These are phyloP conservation scores for Xylogone sp. DNA, from an alignment of 2,329 filamentous ascomycete species.

Conservation along the genomic window DNA sequence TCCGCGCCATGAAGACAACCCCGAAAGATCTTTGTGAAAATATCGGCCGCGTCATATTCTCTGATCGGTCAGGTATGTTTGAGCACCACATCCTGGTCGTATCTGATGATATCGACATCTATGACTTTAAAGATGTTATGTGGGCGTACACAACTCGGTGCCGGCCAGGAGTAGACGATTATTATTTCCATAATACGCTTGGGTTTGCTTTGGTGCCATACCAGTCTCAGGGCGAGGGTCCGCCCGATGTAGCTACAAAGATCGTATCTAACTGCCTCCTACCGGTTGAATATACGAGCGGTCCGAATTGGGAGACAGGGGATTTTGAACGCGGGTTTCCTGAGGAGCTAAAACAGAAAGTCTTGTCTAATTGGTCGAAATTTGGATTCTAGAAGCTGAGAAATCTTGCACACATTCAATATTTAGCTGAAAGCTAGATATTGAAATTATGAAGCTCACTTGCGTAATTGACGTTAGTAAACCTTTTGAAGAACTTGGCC, in stretches of 20 bases:
- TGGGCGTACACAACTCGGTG: conserved; percentile 47
- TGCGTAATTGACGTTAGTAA: too few species aligned
- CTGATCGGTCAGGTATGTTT: conserved; percentile 36
- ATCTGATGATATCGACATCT: conserved; percentile 46
- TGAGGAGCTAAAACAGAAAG: conserved; percentile 34
- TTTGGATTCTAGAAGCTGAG: conserved; percentile 24
- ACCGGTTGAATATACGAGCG: conserved; percentile 37
- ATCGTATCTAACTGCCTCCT: conserved; percentile 42
- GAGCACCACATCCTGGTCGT: conserved; percentile 43
- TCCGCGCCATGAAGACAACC: conserved; percentile 51
- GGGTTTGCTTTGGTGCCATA: conserved; percentile 44
- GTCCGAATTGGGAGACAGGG: conserved; percentile 26
- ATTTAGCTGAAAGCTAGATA: too few species aligned
- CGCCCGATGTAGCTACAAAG: conserved; percentile 35
- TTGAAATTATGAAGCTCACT: too few species aligned
- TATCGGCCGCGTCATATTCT: conserved; percentile 40
- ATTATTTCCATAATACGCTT: conserved; percentile 38
- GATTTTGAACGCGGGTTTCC: conserved; percentile 34
- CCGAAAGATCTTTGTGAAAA: conserved; percentile 32
- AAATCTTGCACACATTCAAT: too few species aligned
- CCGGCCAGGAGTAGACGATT: conserved; percentile 39
- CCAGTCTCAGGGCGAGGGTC: conserved; percentile 37
- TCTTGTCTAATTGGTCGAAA: conserved; percentile 31
- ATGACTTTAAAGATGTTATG: conserved; percentile 41
- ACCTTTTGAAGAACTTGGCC: too few species aligned